A percentile compares a stretch with the other conserved stretches of the same genome.
Evolutionary conservation across 805 yeast species (phyloP).

Genomic region (Ogataea wickerhamii): DNA sequence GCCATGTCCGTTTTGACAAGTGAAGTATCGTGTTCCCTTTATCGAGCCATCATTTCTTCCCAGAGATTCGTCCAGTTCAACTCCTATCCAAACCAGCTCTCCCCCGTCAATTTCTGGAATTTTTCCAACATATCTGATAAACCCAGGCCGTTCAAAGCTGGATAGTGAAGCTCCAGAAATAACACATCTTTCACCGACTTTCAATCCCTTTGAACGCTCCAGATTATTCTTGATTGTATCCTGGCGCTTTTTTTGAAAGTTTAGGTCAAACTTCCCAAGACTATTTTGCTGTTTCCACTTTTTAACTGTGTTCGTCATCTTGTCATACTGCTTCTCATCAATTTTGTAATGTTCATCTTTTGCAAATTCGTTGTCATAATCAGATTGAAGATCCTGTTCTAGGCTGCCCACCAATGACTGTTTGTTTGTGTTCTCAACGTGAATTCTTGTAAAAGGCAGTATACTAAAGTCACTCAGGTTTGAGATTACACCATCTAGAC

Average conservation of each 20-base stretch:
- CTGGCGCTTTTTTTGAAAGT: slow-evolving; percentile 32
- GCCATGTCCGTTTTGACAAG: slow-evolving; percentile 58
- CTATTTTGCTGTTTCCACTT: slow-evolving; percentile 70
- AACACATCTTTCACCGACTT: slow-evolving; percentile 53
- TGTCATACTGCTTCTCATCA: slow-evolving; percentile 59
- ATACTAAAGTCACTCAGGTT: slow-evolving; percentile 30
- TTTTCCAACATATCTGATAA: slow-evolving; percentile 65
- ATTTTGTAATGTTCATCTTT: slow-evolving; percentile 42
- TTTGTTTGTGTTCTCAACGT: slow-evolving; percentile 54
- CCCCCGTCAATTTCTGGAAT: slow-evolving; percentile 55
- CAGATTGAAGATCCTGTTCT: slow-evolving; percentile 20
- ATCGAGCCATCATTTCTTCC: slow-evolving; percentile 85
- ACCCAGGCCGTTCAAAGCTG: slow-evolving; percentile 60
- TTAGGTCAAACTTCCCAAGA: slow-evolving; percentile 71
- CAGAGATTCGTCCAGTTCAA: slow-evolving; percentile 78
- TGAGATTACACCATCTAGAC: slow-evolving; percentile 14
- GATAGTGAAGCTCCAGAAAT: slow-evolving; percentile 25
- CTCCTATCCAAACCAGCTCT: slow-evolving; percentile 69
- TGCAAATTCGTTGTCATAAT: slow-evolving; percentile 22
- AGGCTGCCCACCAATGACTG: slow-evolving; percentile 41
- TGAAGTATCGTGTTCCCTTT: slow-evolving; percentile 57
- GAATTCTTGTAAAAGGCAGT: slow-evolving; percentile 44
- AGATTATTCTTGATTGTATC: slow-evolving; percentile 23
- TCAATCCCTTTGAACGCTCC: slow-evolving; percentile 33
- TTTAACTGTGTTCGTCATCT: slow-evolving; percentile 58